These are phyloP conservation scores for Cyberlindnera amylophila DNA, from an alignment of 805 yeast species.

Conservation along the genomic window DNA sequence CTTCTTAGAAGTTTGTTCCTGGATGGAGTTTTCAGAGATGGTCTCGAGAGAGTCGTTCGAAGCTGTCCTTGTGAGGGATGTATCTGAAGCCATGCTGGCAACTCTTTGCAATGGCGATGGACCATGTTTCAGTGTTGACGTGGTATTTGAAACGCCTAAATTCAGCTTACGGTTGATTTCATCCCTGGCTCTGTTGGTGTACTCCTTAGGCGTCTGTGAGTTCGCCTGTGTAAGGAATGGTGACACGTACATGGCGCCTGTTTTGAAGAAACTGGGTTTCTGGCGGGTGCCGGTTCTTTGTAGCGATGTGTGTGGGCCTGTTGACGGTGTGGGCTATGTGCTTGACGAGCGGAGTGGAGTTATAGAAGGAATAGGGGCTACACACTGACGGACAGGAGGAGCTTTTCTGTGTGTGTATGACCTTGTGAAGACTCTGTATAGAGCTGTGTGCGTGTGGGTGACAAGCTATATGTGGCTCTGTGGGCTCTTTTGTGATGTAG, in stretches of 20 bases:
- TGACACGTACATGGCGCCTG: constrained; percentile 24
- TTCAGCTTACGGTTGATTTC: constrained; percentile 27
- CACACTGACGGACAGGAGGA: background rate
- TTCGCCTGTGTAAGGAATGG: constrained; percentile 17
- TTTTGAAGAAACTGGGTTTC: background rate
- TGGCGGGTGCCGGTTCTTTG: background rate
- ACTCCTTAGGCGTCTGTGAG: constrained; percentile 29
- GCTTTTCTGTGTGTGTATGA: background rate
- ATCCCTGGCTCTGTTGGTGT: constrained; percentile 29
- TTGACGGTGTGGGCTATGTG: background rate
- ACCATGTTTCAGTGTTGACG: constrained; percentile 24
- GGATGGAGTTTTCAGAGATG: constrained; percentile 5
- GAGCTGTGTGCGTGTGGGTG: too few species aligned
- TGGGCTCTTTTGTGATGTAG: background rate
- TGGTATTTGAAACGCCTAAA: constrained; percentile 11
- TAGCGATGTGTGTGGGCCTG: too few species aligned
- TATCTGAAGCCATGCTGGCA: constrained; percentile 24
- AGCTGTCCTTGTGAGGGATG: constrained; percentile 19
- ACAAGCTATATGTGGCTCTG: background rate
- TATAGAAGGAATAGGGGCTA: too few species aligned
- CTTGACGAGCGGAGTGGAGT: too few species aligned
- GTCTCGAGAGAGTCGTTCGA: constrained; percentile 25
- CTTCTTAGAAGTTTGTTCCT: constrained; percentile 7
- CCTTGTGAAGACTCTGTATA: too few species aligned
- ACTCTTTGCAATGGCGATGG: constrained; percentile 28